These are phyloP conservation scores for Sporothrix pseudoabietina DNA, from an alignment of 2,329 filamentous ascomycete species.

Conservation along the genomic window DNA sequence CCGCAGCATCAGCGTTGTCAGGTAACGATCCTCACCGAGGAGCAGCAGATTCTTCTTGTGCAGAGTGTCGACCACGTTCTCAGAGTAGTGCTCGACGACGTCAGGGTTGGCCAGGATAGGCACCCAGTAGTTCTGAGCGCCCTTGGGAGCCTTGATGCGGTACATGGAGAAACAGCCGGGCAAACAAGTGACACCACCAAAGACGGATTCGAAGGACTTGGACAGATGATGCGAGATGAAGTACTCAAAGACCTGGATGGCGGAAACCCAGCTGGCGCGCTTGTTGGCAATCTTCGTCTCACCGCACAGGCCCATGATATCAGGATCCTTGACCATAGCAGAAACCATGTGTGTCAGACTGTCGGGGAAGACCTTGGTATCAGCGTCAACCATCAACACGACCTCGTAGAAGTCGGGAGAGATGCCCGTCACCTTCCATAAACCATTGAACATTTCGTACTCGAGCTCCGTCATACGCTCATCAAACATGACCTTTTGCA, in stretches of 20 bases:
- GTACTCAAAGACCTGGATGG: conserved; percentile 99
- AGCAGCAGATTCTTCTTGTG: conserved; percentile 96
- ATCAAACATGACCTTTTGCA: conserved; percentile 99
- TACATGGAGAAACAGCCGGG: conserved; percentile 99
- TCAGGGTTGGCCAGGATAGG: conserved; percentile 98
- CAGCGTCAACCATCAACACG: conserved; percentile 98
- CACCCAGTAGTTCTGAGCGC: conserved; percentile 98
- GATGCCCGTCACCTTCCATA: conserved; percentile 98
- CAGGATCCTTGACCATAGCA: conserved; percentile 97
- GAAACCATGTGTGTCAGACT: conserved; percentile 98
- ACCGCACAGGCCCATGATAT: conserved; percentile 98
- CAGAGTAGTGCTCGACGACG: conserved; percentile 97
- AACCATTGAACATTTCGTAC: conserved; percentile 98
- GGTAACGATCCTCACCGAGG: conserved; percentile 89
- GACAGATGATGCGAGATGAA: conserved; percentile 97
- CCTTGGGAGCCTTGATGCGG: conserved; percentile 98
- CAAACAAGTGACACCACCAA: conserved; percentile 97
- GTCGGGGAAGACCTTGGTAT: conserved; percentile 99
- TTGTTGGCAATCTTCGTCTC: conserved; percentile 99
- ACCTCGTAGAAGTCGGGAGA: conserved; percentile 98
- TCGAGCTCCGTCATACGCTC: conserved; percentile 99
- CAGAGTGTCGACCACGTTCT: conserved; percentile 96
- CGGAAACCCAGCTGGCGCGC: conserved; percentile 88
- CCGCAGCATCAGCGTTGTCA: conserved; percentile 96
- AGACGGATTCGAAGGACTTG: conserved; percentile 97